Base-by-base conservation (phyloP, 1,284 basidiomycete genomes). In the Ustilago nuda region DNA sequence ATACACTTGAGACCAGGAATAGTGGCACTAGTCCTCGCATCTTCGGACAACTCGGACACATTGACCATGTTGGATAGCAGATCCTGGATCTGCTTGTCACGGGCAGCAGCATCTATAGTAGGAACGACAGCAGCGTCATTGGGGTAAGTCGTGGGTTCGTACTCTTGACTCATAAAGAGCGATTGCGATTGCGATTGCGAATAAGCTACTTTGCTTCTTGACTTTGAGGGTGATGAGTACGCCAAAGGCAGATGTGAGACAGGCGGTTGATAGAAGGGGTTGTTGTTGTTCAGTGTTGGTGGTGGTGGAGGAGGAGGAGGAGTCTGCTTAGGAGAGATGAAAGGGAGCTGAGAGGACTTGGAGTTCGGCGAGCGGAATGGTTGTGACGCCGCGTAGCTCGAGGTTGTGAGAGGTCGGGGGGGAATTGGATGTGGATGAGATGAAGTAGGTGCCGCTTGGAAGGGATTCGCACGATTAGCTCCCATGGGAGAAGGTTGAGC, bases 1-100 rank as follows among this genome's bases (percentile, higher is more conserved):
- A 83, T 88, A 45, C 92, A 95, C 89, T 15, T 89, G 89, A 15
- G 66, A 13, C 82, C 82, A 1, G 75, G 61, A 43, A 82, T 66
- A 27, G 74, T 62, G 2, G 66, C 72, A 12, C 46, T 55, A 0
- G 61, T 68, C 39, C 41, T 55, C 46, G 63, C 61, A 41, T 67
- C 65, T 12, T 66, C 59, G n/a, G 73, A 66, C 15, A 82, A 54
- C 5, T 80, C 72, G 23, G 64, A 63, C 43, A 80, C 68, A 52
- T 72, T 72, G 50, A 80, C 83, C 66, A 84, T 78, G 57, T 76
- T 72, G 56, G 64, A 67, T 8, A 84, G 48, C 63, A 83, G 65
- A 13, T 76, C 61, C 30, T 66, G 66, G 17, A 84, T 69, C 65
- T 84, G 80, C 66, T 62, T 72, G 8, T 83, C 82, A 17, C 83